These are phyloP conservation scores for Monotropa hypopitys DNA, from an alignment of 179 eudicot species.

Conservation along the genomic window DNA sequence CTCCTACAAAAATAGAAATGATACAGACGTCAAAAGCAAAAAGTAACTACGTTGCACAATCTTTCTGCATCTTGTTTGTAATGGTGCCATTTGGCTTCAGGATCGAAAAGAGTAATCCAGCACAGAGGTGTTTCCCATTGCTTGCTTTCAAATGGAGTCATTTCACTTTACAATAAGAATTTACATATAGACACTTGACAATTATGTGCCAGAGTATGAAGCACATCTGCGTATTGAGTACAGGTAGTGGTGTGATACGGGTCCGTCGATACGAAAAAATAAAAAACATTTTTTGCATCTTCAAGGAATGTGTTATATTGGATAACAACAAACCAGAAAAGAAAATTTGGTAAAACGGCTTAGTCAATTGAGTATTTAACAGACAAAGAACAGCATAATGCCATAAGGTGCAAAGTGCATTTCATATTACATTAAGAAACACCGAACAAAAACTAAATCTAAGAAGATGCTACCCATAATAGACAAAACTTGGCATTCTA, in stretches of 20 bases:
- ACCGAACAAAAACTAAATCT: neutral
- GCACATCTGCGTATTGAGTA: too few relatives aligned
- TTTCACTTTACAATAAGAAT: too few relatives aligned
- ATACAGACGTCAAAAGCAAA: neutral
- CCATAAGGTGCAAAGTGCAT: neutral
- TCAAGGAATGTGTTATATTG: too few relatives aligned
- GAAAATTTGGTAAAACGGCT: neutral
- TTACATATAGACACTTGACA: too few relatives aligned
- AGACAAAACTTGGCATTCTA: neutral
- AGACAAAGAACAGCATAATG: neutral
- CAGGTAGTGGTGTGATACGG: too few relatives aligned
- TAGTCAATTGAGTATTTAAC: neutral
- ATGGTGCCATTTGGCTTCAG: neutral
- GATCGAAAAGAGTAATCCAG: neutral
- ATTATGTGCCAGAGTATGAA: too few relatives aligned
- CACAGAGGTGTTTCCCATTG: neutral
- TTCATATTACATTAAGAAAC: neutral
- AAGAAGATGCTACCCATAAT: neutral
- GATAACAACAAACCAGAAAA: too few relatives aligned
- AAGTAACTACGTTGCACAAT: neutral
- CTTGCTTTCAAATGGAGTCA: neutral
- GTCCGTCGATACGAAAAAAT: too few relatives aligned
- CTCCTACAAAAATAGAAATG: slow-evolving; percentile 37
- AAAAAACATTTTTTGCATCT: too few relatives aligned
- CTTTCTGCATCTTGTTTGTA: neutral